Base-by-base conservation (phyloP, 768 basidiomycete genomes). In the Pleurotus pulmonarius region DNA sequence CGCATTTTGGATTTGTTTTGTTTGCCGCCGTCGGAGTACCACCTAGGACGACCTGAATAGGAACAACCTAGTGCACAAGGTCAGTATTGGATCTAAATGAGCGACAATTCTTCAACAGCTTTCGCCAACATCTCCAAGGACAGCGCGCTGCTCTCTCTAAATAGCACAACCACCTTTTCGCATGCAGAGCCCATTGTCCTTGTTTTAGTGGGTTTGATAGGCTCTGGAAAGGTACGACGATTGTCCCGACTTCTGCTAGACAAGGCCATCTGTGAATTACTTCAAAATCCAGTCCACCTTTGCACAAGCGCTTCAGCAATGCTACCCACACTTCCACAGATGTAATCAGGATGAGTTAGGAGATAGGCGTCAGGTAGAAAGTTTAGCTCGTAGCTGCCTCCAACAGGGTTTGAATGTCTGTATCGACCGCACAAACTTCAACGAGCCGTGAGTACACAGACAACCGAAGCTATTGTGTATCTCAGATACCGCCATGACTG, bases 321-420 rank as follows among this genome's bases (percentile, higher is more conserved):
- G 85, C 61, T 79, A 79, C 57, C 86, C 90, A 7, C 69, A 69
- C 41, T 88, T 90, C 66, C 73, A 74, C 44, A 78, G 88, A 61
- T 92, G 88, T 67, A 90, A 84, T 71, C 90, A 92, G 69, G 91
- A 93, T 63, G 86, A 91, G 54, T 76, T 93, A 43, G 91, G 89
- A 15, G 75, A 76, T 62, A 78, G 90, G 61, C 77, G 76, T 11
- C 69, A 62, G n/a, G 90, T 92, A 0, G 90, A 92, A 65, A 66
- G 70, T 7, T 69, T 85, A 38, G 86, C 83, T 4, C 70, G 83
- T 57, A 60, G 70, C 20, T 74, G 77, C 5, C 75, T 92, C 51
- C 60, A 63, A 46, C 68, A 77, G 59, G 87, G 88, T n/a, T 67
- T 73, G 47, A 92, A 87, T n/a, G 86, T 86, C 13, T 89, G 87